Evolutionary conservation across 148 eudicot genomes (phyloP).

Genomic region (Rhododendron williamsianum): DNA sequence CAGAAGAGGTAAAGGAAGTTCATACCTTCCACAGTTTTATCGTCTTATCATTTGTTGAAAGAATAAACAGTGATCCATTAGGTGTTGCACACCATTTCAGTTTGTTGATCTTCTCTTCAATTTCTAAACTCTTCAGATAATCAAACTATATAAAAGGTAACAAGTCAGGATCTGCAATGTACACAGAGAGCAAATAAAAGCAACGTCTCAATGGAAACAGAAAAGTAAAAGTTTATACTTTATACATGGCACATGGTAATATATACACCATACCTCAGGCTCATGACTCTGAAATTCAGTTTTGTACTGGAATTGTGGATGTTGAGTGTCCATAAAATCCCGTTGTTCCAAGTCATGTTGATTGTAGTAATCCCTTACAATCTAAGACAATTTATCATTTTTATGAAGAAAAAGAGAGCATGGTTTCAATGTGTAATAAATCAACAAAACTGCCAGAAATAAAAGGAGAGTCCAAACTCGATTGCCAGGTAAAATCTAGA

Average conservation of each 20-base stretch:
- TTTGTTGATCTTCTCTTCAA: slow-evolving; percentile 67
- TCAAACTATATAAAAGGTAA: slow-evolving; percentile 45
- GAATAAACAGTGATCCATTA: slow-evolving; percentile 45
- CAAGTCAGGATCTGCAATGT: slow-evolving; percentile 14
- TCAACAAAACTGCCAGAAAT: not conserved
- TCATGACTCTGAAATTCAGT: slow-evolving; percentile 78
- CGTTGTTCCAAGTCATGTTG: slow-evolving; percentile 38
- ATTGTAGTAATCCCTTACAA: slow-evolving; percentile 14
- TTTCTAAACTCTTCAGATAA: slow-evolving; percentile 62
- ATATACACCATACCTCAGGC: slow-evolving; percentile 44
- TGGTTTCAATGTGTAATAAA: not conserved
- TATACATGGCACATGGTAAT: not conserved
- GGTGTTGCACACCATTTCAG: slow-evolving; percentile 49
- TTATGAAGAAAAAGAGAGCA: not conserved
- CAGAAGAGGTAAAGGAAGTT: not conserved
- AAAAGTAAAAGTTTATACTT: not conserved
- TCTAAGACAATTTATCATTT: slow-evolving; percentile 10
- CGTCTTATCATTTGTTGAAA: slow-evolving; percentile 64
- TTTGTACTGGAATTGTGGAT: slow-evolving; percentile 54
- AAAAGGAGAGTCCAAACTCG: not conserved
- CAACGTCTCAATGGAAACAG: slow-evolving; percentile 3
- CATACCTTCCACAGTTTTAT: slow-evolving; percentile 72
- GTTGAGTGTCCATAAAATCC: slow-evolving; percentile 29
- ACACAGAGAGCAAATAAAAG: not conserved
- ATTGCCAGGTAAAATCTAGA: not conserved